phyloP scores from a whole-genome alignment of 2,329 filamentous ascomycete genomes.

The Fusarium duplospermum region DNA sequence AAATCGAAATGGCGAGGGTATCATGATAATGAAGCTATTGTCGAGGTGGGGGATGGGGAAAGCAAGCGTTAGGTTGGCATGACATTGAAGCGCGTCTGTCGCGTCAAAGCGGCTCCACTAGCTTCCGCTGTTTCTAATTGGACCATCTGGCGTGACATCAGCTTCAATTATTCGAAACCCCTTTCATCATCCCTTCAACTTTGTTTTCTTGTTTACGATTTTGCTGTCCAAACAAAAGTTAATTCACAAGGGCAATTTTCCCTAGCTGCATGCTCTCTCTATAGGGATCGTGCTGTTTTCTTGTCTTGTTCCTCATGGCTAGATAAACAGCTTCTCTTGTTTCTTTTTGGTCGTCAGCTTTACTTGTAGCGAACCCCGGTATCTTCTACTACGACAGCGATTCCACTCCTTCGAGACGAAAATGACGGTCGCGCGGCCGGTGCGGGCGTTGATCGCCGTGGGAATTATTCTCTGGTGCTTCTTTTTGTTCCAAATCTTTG shows the following conservation, averaged over 20 bases:
- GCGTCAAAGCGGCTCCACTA: conserved; percentile 37
- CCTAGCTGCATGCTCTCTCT: background rate
- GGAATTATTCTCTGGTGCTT: conserved; percentile 81
- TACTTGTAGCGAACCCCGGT: conserved; percentile 9
- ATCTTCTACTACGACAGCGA: background rate
- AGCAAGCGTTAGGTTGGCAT: background rate
- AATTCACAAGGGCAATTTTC: background rate
- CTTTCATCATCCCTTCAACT: conserved; percentile 28
- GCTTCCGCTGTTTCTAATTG: conserved; percentile 32
- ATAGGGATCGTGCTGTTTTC: background rate
- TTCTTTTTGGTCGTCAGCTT: conserved; percentile 20
- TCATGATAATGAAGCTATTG: conserved; percentile 26
- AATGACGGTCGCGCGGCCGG: conserved; percentile 89
- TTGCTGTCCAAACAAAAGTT: background rate
- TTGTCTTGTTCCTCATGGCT: conserved; percentile 28
- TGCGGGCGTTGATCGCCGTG: conserved; percentile 80
- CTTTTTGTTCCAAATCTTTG: conserved; percentile 80
- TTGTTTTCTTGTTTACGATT: background rate
- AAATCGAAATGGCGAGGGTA: conserved; percentile 22
- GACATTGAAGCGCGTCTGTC: conserved; percentile 37
- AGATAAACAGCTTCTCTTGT: conserved; percentile 14
- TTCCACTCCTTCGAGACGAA: conserved; percentile 40
- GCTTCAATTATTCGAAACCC: conserved; percentile 37
- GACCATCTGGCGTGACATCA: conserved; percentile 33
- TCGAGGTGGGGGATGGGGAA: conserved; percentile 23